Conservation (phyloP, 202 grass and related monocot genomes). For the Digitaria exilis region DNA sequence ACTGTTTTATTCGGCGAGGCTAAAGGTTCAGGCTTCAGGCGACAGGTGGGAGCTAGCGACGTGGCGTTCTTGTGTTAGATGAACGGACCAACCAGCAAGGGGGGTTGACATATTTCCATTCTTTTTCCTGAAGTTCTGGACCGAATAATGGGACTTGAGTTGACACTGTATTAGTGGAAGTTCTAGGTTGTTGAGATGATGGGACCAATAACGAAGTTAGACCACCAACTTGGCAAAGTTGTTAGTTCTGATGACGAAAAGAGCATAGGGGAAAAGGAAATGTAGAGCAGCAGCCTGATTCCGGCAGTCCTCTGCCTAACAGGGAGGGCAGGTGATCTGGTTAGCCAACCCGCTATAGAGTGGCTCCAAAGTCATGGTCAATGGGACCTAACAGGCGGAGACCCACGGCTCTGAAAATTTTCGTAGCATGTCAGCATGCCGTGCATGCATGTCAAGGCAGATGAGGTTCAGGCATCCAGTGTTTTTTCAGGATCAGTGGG, state of each 20-base stretch:
- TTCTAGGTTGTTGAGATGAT: constrained; percentile 2
- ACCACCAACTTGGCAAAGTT: neutral
- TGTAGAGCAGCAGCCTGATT: constrained; percentile 6
- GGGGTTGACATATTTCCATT: neutral
- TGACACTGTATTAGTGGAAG: no score
- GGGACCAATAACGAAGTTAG: constrained; percentile 37
- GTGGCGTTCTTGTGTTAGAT: neutral
- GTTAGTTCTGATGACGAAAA: neutral
- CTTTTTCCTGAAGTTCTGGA: neutral
- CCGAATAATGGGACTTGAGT: neutral
- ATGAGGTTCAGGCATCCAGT: neutral
- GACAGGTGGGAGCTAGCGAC: neutral
- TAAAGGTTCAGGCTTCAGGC: neutral
- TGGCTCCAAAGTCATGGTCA: neutral
- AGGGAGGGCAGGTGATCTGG: constrained; percentile 15
- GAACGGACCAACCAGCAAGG: neutral
- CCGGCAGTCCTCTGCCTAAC: neutral
- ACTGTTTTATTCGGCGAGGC: neutral
- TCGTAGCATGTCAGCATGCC: neutral
- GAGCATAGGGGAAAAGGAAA: neutral
- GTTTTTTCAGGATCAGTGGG: neutral
- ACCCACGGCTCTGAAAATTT: constrained; percentile 6
- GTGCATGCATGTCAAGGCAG: neutral
- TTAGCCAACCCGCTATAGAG: constrained; percentile 17
- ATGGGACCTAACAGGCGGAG: constrained; percentile 2